phyloP scores from a whole-genome alignment of 73 alveolate species.

The Effrenium voratum region DNA sequence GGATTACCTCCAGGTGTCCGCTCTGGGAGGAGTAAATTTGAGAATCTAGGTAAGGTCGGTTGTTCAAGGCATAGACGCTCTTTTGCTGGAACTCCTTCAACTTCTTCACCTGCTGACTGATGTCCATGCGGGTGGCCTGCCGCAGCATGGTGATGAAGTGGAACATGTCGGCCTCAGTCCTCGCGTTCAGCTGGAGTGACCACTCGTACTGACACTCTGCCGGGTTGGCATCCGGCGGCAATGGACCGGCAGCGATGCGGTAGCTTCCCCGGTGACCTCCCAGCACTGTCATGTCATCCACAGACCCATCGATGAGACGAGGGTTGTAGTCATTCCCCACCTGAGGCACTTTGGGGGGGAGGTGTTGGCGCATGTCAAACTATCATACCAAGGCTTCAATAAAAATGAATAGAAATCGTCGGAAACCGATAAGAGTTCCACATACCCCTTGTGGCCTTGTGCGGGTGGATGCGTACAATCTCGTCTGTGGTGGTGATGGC shows the following conservation, averaged over 20 bases:
- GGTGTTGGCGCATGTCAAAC: no score
- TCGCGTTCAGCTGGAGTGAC: constrained; percentile 43
- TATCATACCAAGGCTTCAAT: no score
- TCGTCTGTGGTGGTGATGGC: constrained; percentile 88
- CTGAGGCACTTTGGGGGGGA: no score
- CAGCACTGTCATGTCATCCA: constrained; percentile 83
- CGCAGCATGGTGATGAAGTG: constrained; percentile 81
- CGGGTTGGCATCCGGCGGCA: constrained; percentile 89
- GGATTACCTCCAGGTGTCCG: constrained; percentile 78
- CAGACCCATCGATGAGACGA: constrained; percentile 22
- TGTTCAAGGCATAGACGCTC: constrained; percentile 76
- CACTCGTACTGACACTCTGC: constrained; percentile 81
- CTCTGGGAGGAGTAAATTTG: constrained; percentile 78
- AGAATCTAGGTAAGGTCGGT: constrained; percentile 81
- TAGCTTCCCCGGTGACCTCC: constrained; percentile 88
- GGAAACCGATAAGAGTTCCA: no score
- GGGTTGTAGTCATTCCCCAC: constrained; percentile 79
- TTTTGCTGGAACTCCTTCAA: constrained; percentile 80
- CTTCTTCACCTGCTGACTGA: constrained; percentile 64
- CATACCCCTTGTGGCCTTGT: no score
- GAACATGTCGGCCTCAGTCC: constrained; percentile 73
- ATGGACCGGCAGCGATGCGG: constrained; percentile 81
- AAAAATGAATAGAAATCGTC: no score
- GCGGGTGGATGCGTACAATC: constrained; percentile 69
- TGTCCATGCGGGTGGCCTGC: constrained; percentile 86